Base-by-base conservation (phyloP, 2,329 filamentous ascomycete species). In the Nectriaceae sp. region DNA sequence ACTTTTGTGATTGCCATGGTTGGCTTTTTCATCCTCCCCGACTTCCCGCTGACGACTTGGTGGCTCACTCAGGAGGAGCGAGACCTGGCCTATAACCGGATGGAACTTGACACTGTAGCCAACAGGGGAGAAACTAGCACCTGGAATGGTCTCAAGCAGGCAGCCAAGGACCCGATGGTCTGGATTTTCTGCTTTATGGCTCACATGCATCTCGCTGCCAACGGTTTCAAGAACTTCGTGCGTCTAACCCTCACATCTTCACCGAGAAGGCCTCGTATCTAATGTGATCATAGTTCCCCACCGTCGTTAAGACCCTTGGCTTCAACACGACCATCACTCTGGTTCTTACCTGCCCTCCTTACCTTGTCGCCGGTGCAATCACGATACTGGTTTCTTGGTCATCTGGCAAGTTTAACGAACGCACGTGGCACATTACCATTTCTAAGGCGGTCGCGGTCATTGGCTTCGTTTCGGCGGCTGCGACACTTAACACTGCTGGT, bases 111-210 rank as follows among this genome's bases (percentile, higher is more conserved):
- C 55, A 72, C 70, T 0, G 75, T 76, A 46, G 76, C 70, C 22
- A 71, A 71, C 5, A 60, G 68, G 50, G 66, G 66, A 11, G 67
- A 65, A 24, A 74, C 69, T 0, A 74, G 65, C 29, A 71, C 70
- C 4, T 72, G 57, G 60, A 63, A 63, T 16, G 76, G 77, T 35
- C 68, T 79, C 35, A 62, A 70, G 39, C 68, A 75, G 42, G 75
- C 76, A 10, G 62, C 65, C 5, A 64, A 57, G 5, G 77, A 80
- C 54, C 73, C 72, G 24, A 70, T 74, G 42, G 68, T 76, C 3
- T 79, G 75, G 70, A 62, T 79, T 15, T 74, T 79, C 47, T 72
- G 71, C 5, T 64, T 77, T 29, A 78, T 78, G 74, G 73, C 77
- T 49, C 77, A 79, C 57, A 70, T 78, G 49, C 76, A 79, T 52